Percentiles rank a stretch among this genome's conserved stretches.
Conservation (phyloP, 129 eudicot genomes). For the Flaveria trinervia region DNA sequence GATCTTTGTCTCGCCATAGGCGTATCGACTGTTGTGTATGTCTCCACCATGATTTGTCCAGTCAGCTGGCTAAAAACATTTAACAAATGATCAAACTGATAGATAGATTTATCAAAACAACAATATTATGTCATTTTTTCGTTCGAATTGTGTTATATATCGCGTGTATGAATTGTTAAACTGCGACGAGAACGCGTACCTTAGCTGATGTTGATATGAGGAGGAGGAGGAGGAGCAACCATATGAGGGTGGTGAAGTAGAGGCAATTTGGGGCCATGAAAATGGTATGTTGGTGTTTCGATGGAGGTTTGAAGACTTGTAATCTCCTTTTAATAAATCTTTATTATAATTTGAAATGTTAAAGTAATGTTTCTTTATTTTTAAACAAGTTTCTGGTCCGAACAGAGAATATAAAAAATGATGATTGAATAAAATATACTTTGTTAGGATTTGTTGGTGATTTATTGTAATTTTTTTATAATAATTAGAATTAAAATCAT, state of each 20-base stretch:
- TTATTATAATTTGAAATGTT: background rate
- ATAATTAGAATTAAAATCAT: too few relatives aligned
- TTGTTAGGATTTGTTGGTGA: too few relatives aligned
- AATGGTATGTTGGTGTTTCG: constrained; percentile 15
- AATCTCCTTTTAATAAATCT: background rate
- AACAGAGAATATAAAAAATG: too few relatives aligned
- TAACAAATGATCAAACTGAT: background rate
- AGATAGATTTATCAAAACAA: background rate
- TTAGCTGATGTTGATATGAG: constrained; percentile 24
- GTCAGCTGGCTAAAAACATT: constrained; percentile 20
- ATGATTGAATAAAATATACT: too few relatives aligned
- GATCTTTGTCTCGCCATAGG: constrained; percentile 45
- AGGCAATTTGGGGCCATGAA: constrained; percentile 30
- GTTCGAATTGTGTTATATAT: too few relatives aligned
- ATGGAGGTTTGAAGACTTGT: background rate
- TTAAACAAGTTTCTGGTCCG: background rate
- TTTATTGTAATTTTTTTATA: too few relatives aligned
- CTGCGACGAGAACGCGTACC: constrained; percentile 11
- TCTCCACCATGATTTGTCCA: constrained; percentile 69
- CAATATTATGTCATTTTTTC: background rate
- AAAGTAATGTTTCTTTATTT: background rate
- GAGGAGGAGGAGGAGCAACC: constrained; percentile 17
- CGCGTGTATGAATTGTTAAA: background rate
- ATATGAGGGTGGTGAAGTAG: constrained; percentile 15
- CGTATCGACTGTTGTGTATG: constrained; percentile 47